phyloP scores from a whole-genome alignment of 768 basidiomycete genomes.

The Leccinum longicurvipes region DNA sequence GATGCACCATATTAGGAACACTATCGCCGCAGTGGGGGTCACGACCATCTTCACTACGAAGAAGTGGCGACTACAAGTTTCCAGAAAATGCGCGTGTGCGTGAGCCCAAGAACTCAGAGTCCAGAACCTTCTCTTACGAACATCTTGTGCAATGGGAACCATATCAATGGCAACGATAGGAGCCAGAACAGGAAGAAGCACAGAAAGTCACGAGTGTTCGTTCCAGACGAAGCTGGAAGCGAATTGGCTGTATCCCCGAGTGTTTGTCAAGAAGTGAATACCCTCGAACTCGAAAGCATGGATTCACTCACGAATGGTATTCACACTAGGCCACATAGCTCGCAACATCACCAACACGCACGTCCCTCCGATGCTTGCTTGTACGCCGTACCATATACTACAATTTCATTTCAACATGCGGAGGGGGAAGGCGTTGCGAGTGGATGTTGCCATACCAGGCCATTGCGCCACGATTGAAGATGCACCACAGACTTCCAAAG shows the following conservation, averaged over 20 bases:
- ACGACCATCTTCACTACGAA: slow-evolving; percentile 78
- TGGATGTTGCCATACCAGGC: slow-evolving; percentile 50
- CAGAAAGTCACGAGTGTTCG: slow-evolving; percentile 70
- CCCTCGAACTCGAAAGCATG: neutral
- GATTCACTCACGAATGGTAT: slow-evolving; percentile 54
- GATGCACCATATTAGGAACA: slow-evolving; percentile 78
- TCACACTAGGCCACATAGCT: slow-evolving; percentile 72
- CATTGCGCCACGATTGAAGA: slow-evolving; percentile 72
- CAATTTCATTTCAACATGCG: slow-evolving; percentile 12
- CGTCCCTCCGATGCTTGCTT: slow-evolving; percentile 78
- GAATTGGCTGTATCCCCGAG: slow-evolving; percentile 51
- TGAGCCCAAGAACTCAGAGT: neutral
- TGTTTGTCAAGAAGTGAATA: slow-evolving; percentile 5
- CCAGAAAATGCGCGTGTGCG: slow-evolving; percentile 12
- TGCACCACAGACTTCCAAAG: slow-evolving; percentile 76
- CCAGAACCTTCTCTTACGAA: slow-evolving; percentile 32
- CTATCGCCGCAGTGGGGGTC: slow-evolving; percentile 64
- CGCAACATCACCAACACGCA: slow-evolving; percentile 73
- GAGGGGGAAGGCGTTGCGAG: slow-evolving; percentile 14
- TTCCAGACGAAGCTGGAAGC: slow-evolving; percentile 71
- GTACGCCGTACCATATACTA: slow-evolving; percentile 77
- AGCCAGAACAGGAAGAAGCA: slow-evolving; percentile 89
- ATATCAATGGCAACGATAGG: slow-evolving; percentile 73
- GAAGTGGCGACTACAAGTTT: slow-evolving; percentile 54
- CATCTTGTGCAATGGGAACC: slow-evolving; percentile 83